phyloP scores from a whole-genome alignment of 306 rosid species.

The Canavalia ensiformis region DNA sequence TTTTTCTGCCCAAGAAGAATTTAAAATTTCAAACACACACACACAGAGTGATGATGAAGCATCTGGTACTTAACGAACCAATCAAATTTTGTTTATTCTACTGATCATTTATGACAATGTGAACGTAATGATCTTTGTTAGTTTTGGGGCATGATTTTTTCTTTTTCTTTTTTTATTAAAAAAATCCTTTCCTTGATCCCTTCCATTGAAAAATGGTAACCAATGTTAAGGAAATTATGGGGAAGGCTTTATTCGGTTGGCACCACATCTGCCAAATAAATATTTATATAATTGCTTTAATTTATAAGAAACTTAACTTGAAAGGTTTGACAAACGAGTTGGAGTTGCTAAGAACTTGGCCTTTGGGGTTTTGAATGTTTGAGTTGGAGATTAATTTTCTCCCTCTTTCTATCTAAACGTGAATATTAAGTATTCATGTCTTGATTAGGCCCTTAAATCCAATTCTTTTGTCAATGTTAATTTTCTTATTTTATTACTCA shows the following conservation, averaged over 20 bases:
- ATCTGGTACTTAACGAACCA: neutral
- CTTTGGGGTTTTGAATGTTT: neutral
- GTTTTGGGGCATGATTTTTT: neutral
- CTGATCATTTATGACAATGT: neutral
- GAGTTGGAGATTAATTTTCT: neutral
- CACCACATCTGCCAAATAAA: neutral
- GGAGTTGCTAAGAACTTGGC: neutral
- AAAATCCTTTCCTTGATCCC: neutral
- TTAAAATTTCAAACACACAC: too few species aligned
- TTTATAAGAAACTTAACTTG: conserved; percentile 18
- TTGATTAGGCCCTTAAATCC: neutral
- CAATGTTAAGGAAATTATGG: neutral
- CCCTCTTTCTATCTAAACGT: neutral
- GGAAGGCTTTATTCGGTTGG: conserved; percentile 42
- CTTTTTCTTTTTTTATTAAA: neutral
- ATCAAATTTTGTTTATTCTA: neutral
- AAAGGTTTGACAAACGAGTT: neutral
- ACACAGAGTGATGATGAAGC: too few species aligned
- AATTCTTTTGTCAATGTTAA: neutral
- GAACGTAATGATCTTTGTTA: neutral
- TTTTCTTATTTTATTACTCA: neutral
- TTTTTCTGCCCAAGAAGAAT: too few species aligned
- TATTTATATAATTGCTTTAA: neutral
- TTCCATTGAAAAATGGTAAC: conserved; percentile 21
- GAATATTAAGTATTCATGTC: neutral